phyloP scores from a whole-genome alignment of 2,329 filamentous ascomycete genomes.

The Akanthomyces dipterigenus region DNA sequence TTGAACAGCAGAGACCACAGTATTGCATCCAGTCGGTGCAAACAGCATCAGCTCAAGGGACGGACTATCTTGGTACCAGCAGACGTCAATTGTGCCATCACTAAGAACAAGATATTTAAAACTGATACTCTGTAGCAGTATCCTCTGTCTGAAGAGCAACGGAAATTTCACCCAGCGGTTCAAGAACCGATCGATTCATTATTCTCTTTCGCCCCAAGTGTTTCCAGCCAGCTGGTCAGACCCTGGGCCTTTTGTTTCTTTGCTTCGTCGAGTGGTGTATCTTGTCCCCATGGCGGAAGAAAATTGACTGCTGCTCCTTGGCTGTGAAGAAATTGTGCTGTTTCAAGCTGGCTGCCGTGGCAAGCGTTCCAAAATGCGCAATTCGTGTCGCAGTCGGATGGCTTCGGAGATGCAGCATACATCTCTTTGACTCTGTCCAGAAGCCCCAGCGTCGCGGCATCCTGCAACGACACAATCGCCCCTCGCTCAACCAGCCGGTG shows the following conservation, averaged over 20 bases:
- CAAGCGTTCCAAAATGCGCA: constrained; percentile 16
- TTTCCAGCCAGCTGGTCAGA: constrained; percentile 11
- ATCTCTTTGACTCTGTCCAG: constrained; percentile 8
- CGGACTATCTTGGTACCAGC: no score
- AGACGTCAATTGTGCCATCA: no score
- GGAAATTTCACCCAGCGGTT: not conserved
- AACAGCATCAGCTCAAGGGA: no score
- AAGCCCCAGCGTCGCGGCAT: constrained; percentile 15
- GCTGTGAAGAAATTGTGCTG: constrained; percentile 12
- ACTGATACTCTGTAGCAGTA: no score
- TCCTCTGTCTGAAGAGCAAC: not conserved
- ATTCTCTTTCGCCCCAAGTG: not conserved
- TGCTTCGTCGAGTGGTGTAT: constrained; percentile 13
- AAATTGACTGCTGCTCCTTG: constrained; percentile 10
- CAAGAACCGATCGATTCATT: not conserved
- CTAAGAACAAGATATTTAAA: no score
- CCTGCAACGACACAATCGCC: constrained; percentile 12
- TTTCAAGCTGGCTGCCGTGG: constrained; percentile 14
- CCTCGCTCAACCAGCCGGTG: constrained; percentile 14
- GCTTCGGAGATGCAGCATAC: not conserved
- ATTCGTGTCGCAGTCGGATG: constrained; percentile 2
- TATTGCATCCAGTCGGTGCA: no score
- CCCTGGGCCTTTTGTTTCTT: constrained; percentile 1
- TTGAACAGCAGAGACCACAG: no score
- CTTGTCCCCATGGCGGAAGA: constrained; percentile 45